Evolutionary conservation across 495 filamentous ascomycete genomes (phyloP), one percentile per base, ranked within the genome.

Genomic region (Penicillium psychrofluorescens): DNA sequence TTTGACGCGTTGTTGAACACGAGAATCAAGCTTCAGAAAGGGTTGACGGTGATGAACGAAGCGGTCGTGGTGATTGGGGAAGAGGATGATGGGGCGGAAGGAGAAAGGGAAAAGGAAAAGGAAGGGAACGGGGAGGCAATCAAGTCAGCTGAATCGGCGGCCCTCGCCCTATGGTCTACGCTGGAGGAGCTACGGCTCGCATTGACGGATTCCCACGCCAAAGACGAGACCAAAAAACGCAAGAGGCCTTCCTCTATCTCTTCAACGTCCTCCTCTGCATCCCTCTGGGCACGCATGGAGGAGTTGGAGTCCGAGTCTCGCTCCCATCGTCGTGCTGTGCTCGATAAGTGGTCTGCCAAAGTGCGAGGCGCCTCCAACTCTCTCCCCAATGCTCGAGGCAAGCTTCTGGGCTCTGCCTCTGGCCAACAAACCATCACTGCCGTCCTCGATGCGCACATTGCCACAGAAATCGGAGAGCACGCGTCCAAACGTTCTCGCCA

Each of bases 1-100:
- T 97, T 95, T 57, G 90, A 97, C 49, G 75, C 83, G 2, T 77
- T 97, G 3, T 75, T 98, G 13, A 90, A 92, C 63, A 76, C 84
- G 14, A 81, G 92, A 7, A 95, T 98, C 54, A 84, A 87, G 44
- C 67, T 98, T 7, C 92, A 98, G 54, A 95, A 96, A 61, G 86
- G 86, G 5, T 66, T 98, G 11, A 76, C 88, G 11, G 83, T 86
- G 2, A 76, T 82, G 12, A 95, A 96, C 55, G 82, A 89, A 6
- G 75, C 67, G 2, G 40, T 52, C 7, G 46, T 53, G 8, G 53
- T 53, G 8, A 72, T 78, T 5, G 52, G 58, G 8, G 59, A 68
- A 4, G 49, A 68, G 10, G 49, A 53, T 16, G 55, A 61, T 12
- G 61, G 61, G 9, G 51, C 68, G 0, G 44, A 46, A 16, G 15